A percentile compares a stretch with the other conserved stretches of the same genome.
phyloP scores from a whole-genome alignment of 1,139 yeast genomes.

The Scheffersomyces cryptocercus region DNA sequence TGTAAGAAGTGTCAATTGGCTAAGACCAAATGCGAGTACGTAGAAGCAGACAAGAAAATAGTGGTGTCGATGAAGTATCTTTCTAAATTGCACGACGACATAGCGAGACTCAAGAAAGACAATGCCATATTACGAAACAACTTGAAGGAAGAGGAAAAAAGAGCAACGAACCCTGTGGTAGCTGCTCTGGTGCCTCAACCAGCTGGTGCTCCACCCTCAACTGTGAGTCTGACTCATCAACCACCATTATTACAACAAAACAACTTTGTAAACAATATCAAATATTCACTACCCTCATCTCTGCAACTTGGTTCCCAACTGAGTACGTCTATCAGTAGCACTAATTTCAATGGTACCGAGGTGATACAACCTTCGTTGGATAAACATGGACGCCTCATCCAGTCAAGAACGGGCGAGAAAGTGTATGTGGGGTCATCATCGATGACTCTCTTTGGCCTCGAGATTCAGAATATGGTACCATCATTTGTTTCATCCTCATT shows the following conservation, averaged over 20 bases:
- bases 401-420: constrained; percentile 72
- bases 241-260: background rate
- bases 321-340: constrained; percentile 1
- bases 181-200: background rate
- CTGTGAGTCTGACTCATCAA: too few species aligned
- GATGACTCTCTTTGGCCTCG: constrained; percentile 77
- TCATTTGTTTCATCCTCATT: constrained; percentile 21
- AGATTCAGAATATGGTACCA: constrained; percentile 64
- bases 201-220: too few species aligned
- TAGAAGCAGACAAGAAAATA: constrained; percentile 75
- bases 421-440: constrained; percentile 79
- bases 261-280: constrained; percentile 1
- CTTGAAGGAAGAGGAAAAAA: constrained; percentile 32
- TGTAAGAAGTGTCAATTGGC: constrained; percentile 67
- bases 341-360: constrained; percentile 23
- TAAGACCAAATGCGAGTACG: constrained; percentile 66
- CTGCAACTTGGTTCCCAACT: constrained; percentile 4
- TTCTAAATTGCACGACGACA: constrained; percentile 66
- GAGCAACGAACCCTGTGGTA: background rate
- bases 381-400: constrained; percentile 67
- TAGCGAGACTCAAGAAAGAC: constrained; percentile 50
- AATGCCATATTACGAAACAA: constrained; percentile 57
- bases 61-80: constrained; percentile 77
- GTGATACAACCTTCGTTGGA: constrained; percentile 68
- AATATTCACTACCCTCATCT: background rate